Evolutionary conservation across 2,329 filamentous ascomycete species (phyloP).

Genomic region (Metarhizium rileyi): DNA sequence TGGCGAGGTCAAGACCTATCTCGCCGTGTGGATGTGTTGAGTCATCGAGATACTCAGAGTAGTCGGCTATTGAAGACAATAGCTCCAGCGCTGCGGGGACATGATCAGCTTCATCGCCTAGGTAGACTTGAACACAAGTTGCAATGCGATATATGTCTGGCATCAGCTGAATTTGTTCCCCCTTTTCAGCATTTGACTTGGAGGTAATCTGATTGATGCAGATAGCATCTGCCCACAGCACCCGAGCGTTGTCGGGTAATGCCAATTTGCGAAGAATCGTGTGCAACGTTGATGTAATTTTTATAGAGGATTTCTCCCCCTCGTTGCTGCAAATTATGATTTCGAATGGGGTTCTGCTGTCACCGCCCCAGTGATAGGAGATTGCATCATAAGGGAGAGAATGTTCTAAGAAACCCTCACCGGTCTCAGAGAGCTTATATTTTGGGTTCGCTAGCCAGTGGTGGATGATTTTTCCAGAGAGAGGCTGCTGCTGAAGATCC

Average conservation of each 20-base stretch:
- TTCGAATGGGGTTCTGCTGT: neutral
- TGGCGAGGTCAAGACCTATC: constrained; percentile 5
- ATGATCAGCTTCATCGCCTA: constrained; percentile 6
- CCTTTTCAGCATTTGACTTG: constrained; percentile 7
- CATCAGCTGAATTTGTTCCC: constrained; percentile 9
- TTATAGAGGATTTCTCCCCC: constrained; percentile 1
- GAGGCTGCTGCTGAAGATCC: neutral
- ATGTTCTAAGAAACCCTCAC: constrained; percentile 1
- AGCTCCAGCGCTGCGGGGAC: constrained; percentile 4
- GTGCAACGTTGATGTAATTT: constrained; percentile 5
- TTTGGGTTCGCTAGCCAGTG: constrained; percentile 1
- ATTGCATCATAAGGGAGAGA: constrained; percentile 5
- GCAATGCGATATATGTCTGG: constrained; percentile 8
- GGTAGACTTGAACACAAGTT: constrained; percentile 6
- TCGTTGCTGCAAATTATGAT: constrained; percentile 1
- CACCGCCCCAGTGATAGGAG: constrained; percentile 8
- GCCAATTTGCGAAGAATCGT: constrained; percentile 3
- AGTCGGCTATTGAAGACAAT: constrained; percentile 5
- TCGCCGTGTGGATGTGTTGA: constrained; percentile 4
- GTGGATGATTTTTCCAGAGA: constrained; percentile 6
- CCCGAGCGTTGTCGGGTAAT: constrained; percentile 1
- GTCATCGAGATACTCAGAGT: constrained; percentile 6
- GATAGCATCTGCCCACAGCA: constrained; percentile 11
- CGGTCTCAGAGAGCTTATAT: neutral
- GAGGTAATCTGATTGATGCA: constrained; percentile 10